phyloP scores from a whole-genome alignment of 345 rosid genomes.

The Boechera stricta region DNA sequence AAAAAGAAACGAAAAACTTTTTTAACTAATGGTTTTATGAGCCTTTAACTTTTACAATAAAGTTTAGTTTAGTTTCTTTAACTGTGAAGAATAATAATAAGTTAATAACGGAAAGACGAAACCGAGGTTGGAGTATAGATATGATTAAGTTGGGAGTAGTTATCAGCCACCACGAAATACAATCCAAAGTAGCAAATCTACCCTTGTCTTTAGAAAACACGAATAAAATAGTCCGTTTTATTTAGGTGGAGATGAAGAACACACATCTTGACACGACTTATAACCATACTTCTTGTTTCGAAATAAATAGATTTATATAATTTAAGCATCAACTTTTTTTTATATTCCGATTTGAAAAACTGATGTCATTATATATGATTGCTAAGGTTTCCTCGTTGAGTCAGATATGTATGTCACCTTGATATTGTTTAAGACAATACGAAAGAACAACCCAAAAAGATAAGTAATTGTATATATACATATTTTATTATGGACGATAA shows the following conservation, averaged over 20 bases:
- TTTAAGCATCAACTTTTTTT: neutral
- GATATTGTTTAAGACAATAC: slow-evolving; percentile 39
- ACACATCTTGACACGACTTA: slow-evolving; percentile 49
- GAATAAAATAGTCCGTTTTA: slow-evolving; percentile 36
- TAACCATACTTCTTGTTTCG: slow-evolving; percentile 40
- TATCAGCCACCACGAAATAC: slow-evolving; percentile 51
- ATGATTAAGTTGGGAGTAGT: slow-evolving; percentile 45
- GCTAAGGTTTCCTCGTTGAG: slow-evolving; percentile 27
- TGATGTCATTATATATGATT: slow-evolving; percentile 25
- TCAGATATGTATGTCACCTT: slow-evolving; percentile 32
- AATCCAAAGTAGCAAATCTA: slow-evolving; percentile 37
- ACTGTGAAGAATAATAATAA: slow-evolving; percentile 31
- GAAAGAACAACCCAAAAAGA: slow-evolving; percentile 40
- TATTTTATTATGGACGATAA: slow-evolving; percentile 29
- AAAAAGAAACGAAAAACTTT: neutral
- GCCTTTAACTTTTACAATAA: neutral
- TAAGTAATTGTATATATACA: slow-evolving; percentile 18
- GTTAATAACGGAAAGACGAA: slow-evolving; percentile 47
- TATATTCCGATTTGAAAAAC: neutral
- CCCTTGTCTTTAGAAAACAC: slow-evolving; percentile 24
- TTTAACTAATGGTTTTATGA: slow-evolving; percentile 4
- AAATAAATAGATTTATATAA: slow-evolving; percentile 8
- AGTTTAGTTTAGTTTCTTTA: slow-evolving; percentile 20
- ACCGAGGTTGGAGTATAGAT: slow-evolving; percentile 48
- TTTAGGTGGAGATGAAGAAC: slow-evolving; percentile 48